A percentile compares a stretch with the other conserved stretches of the same genome.
phyloP scores from a whole-genome alignment of 176 grass and related monocot species.

The Poa annua region DNA sequence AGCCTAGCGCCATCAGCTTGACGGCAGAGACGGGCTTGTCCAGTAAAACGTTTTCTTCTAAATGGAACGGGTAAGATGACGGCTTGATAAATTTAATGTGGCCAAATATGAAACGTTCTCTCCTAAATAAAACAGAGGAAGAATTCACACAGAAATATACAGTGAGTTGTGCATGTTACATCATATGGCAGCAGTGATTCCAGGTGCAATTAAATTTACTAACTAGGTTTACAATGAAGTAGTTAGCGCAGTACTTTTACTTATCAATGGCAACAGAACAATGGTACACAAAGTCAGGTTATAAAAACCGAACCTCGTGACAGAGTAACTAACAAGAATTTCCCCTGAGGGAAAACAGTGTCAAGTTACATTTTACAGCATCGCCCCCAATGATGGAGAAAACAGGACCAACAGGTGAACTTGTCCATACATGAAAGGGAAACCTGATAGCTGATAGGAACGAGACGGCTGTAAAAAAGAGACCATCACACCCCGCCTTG shows the following conservation, averaged over 20 bases:
- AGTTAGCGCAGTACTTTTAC: neutral
- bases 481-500: neutral
- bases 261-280: neutral
- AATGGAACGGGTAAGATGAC: too few species aligned
- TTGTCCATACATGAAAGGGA: neutral
- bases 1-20: too few species aligned
- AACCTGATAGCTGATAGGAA: neutral
- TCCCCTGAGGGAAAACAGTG: neutral
- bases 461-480: neutral
- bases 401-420: neutral
- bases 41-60: too few species aligned
- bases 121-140: too few species aligned
- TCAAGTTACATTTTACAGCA: slow-evolving; percentile 11
- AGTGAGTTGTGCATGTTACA: too few species aligned
- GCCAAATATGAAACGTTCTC: too few species aligned
- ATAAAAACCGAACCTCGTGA: slow-evolving; percentile 3
- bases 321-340: neutral
- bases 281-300: neutral
- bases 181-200: neutral
- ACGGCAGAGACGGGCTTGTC: too few species aligned
- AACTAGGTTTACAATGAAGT: neutral
- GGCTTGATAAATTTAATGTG: too few species aligned
- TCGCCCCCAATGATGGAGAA: neutral
- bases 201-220: neutral
- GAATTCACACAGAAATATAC: too few species aligned